Evolutionary conservation across 148 eudicot genomes (phyloP), one percentile per base, ranked within the genome.

Genomic region (Pouteria glomerata): DNA sequence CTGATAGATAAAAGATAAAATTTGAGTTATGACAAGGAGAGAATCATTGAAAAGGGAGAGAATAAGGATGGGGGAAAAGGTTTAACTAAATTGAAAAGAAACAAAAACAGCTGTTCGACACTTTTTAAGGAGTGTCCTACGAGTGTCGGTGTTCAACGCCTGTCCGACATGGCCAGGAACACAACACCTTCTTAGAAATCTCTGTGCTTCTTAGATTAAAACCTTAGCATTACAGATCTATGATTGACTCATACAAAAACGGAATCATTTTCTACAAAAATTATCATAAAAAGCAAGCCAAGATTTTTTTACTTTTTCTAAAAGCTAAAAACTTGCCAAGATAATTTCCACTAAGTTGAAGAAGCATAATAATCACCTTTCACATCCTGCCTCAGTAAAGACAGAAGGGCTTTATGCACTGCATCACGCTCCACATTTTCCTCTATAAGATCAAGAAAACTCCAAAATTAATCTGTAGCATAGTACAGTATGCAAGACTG

Each of bases 351-450:
- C 55, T 33, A 13, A 34, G 35, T 34, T 29, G 23, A 58, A 21
- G 57, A 53, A 50, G 8, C 6, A 65, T 51, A 79, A 52, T 73
- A 85, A 79, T 66, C 77, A 94, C 98, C 96, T 86, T 86, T 85
- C 69, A 91, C 97, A 80, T 94, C 97, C 67, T 94, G 98, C 89
- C 98, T 88, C 83, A 94, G 74, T 70, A 94, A 79, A 66, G 98
- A 91, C 84, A 91, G 69, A 79, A 94, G 83, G 65, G 98, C 98
- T 82, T 94, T 94, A 57, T 91, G 88, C 68, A 94, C 97, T 31
- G 98, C 98, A 79, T 94, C 98, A 77, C 96, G 91, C 83, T 91
- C 98, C 71, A 94, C 97, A 73, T 94, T 94, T 75, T 94, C 97
- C 68, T 91, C 98, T 94, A 78, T 26, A 81, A 69, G 57, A 75